Conservation (phyloP, 345 rosid species). For the Jatropha curcas region DNA sequence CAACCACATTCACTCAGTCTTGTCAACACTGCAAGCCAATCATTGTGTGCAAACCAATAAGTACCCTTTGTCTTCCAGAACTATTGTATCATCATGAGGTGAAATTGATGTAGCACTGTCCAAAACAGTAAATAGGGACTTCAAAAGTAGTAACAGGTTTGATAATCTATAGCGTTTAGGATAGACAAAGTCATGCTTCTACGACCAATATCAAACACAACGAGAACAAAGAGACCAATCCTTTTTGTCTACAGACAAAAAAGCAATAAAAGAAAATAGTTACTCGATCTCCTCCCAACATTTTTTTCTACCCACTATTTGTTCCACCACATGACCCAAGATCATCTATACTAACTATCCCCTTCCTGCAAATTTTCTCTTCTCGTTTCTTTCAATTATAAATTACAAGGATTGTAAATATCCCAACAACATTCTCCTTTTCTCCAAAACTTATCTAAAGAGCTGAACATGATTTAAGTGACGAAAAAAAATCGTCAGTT, state of each 20-base stretch:
- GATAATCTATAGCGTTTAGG: not conserved
- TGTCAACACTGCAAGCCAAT: not conserved
- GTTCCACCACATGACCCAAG: not conserved
- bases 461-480: no score
- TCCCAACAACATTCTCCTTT: not conserved
- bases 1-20: no score
- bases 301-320: not conserved
- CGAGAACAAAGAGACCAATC: not conserved
- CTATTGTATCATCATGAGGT: not conserved
- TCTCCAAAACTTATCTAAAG: not conserved
- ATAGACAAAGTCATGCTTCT: not conserved
- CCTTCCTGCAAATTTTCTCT: no score
- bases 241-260: not conserved
- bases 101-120: not conserved
- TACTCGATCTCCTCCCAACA: not conserved
- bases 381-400: no score
- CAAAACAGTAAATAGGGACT: not conserved
- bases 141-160: not conserved
- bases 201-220: not conserved
- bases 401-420: not conserved
- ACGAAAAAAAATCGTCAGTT: not conserved
- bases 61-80: not conserved
- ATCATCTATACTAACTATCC: no score
- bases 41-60: not conserved
- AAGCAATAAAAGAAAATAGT: not conserved